These are phyloP conservation scores for Aspergillus quadricinctus DNA, from an alignment of 2,329 filamentous ascomycete species.

Conservation along the genomic window DNA sequence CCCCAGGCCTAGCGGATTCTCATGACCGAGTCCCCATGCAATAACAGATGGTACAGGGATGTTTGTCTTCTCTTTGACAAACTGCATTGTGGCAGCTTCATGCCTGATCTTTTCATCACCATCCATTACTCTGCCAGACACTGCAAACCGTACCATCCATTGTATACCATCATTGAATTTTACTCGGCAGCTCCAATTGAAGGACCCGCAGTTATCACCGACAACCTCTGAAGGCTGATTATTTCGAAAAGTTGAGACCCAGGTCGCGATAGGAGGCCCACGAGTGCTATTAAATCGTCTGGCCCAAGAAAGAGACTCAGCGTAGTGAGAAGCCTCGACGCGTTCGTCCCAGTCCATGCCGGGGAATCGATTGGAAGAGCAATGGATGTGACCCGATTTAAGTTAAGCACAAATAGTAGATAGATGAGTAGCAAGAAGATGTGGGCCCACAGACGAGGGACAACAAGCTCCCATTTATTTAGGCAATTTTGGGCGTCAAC, in stretches of 20 bases:
- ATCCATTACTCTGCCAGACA: conserved; percentile 4
- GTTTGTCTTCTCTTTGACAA: conserved; percentile 4
- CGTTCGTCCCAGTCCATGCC: conserved; percentile 3
- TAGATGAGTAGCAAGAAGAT: not conserved
- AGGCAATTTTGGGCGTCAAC: not conserved
- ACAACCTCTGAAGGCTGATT: not conserved
- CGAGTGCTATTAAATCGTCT: not conserved
- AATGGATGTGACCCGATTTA: not conserved
- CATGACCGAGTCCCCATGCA: not conserved
- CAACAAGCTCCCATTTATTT: not conserved
- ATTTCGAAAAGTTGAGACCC: not conserved
- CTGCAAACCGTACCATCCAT: conserved; percentile 1
- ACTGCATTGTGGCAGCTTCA: conserved; percentile 2
- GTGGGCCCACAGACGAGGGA: too few relatives aligned
- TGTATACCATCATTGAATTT: not conserved
- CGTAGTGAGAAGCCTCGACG: not conserved
- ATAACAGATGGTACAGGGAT: conserved; percentile 5
- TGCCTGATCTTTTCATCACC: conserved; percentile 1
- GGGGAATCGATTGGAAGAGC: not conserved
- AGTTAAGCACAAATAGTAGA: not conserved
- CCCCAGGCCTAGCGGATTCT: conserved; percentile 1
- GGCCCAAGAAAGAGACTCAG: conserved; percentile 1
- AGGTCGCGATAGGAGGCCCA: not conserved
- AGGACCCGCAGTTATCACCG: not conserved
- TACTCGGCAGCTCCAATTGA: conserved; percentile 1